Evolutionary conservation across 192 early-diverging fungal species (phyloP), one percentile per base, ranked within the genome.

Genomic region (Coemansia sp.): DNA sequence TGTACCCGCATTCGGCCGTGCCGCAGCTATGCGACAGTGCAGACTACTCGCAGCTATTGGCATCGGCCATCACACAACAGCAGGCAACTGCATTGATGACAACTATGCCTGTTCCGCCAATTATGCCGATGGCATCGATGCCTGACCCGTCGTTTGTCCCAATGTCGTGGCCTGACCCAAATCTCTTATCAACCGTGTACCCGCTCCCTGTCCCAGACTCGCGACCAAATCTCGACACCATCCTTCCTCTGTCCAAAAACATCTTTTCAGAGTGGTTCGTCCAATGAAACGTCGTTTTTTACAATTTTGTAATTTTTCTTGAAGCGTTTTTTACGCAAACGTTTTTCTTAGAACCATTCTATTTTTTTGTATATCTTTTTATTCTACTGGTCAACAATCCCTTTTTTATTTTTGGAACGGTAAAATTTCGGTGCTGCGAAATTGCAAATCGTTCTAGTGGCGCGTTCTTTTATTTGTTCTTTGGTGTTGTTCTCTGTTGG

Each of bases 191-290:
- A 12, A 19, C 51, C 15, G 12, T 27, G 21, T 21, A 53, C 51
- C 24, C 51, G 2, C 15, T 52, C 5, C 6, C 23, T 17, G 50
- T 23, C 51, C 51, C 41, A 41, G 58, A 27, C 58, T 27, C 22
- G 29, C 5, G 47, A 62, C 15, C 32, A 2, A 43, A 38, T 32
- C 15, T 70, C 4, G 61, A 70, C 17, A 39, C 61, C 21, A 70
- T 63, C 23, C 45, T 70, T 25, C 67, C 67, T 7, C 67, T 63
- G 45, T 58, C 56, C 29, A 63, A 57, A 57, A 70, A 58, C 48
- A 50, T 62, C 9, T 58, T 63, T 45, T 63, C 65, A 2, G 72
- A 73, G 27, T 73, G 72, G 72, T 58, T 73, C 43, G 61, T 61
- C 17, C 50, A 63, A 38, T 54, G 41, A 45, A 45, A 7, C 12